phyloP scores from a whole-genome alignment of 2,329 filamentous ascomycete genomes.

The Gaeumannomyces sp. region DNA sequence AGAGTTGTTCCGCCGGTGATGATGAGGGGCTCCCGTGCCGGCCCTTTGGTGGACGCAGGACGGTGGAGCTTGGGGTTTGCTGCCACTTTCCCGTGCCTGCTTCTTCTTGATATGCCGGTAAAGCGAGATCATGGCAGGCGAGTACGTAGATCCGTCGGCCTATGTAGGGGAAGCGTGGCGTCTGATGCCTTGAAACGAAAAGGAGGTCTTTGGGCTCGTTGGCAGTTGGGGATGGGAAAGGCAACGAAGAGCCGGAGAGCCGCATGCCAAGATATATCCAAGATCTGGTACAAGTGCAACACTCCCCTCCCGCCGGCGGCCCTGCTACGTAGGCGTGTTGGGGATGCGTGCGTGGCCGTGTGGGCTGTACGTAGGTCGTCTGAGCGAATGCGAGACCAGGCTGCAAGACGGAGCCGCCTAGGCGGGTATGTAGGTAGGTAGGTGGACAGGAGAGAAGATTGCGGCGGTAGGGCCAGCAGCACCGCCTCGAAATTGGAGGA shows the following conservation, averaged over 20 bases:
- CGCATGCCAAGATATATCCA: slow-evolving; percentile 7
- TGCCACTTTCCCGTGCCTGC: not conserved
- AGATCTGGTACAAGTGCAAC: not conserved
- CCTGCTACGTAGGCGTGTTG: not conserved
- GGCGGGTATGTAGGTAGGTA: too few relatives aligned
- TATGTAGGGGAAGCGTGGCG: not conserved
- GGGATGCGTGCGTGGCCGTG: not conserved
- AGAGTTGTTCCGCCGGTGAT: not conserved
- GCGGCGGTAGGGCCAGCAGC: too few relatives aligned
- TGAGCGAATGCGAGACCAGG: too few relatives aligned
- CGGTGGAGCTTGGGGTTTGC: not conserved
- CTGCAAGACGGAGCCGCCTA: not conserved
- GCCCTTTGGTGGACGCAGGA: not conserved
- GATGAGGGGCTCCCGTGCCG: not conserved
- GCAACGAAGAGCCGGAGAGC: not conserved
- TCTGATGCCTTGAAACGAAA: not conserved
- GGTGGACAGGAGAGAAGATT: not conserved
- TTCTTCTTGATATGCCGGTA: not conserved
- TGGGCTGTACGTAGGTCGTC: not conserved
- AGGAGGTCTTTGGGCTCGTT: not conserved
- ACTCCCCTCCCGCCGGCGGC: not conserved
- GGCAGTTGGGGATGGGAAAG: not conserved
- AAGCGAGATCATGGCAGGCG: slow-evolving; percentile 7
- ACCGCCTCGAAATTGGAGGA: not conserved
- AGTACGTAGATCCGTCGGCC: not conserved